Percentiles rank a stretch among this genome's conserved stretches.
phyloP scores from a whole-genome alignment of 139 green algal species.

The Closterium sp. region DNA sequence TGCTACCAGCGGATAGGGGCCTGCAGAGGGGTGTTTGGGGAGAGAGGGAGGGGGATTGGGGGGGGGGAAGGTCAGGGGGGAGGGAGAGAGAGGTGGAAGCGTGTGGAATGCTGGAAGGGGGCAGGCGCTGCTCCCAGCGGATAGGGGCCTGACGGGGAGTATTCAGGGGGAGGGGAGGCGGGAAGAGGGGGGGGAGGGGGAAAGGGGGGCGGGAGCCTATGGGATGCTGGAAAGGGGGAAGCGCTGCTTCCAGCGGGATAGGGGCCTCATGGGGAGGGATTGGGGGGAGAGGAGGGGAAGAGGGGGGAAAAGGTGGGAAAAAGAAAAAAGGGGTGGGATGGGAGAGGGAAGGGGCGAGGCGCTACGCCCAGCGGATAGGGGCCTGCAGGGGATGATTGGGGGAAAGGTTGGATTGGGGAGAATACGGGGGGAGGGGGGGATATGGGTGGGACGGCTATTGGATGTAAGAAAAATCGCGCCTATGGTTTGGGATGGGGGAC shows the following conservation, averaged over 20 bases:
- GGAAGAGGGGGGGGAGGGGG: neutral
- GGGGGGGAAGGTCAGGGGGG: no score
- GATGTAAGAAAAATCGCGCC: no score
- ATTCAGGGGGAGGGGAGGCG: no score
- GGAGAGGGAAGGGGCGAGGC: neutral
- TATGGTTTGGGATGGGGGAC: no score
- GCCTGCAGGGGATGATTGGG: no score
- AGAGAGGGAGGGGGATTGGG: neutral
- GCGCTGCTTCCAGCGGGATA: neutral
- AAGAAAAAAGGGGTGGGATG: neutral
- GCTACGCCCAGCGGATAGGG: neutral
- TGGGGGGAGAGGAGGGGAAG: neutral
- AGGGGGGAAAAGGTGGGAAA: neutral
- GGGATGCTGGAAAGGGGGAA: neutral
- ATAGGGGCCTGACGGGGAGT: no score
- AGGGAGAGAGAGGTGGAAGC: no score
- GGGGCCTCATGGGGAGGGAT: neutral
- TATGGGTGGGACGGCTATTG: no score
- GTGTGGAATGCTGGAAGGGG: neutral
- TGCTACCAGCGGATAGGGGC: neutral
- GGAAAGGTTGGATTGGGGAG: no score
- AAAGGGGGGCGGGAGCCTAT: neutral
- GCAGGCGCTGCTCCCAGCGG: neutral
- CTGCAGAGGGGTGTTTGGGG: neutral
- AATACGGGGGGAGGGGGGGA: no score